These are phyloP conservation scores for Camillea tinctor DNA, from an alignment of 2,329 filamentous ascomycete species.

Conservation along the genomic window DNA sequence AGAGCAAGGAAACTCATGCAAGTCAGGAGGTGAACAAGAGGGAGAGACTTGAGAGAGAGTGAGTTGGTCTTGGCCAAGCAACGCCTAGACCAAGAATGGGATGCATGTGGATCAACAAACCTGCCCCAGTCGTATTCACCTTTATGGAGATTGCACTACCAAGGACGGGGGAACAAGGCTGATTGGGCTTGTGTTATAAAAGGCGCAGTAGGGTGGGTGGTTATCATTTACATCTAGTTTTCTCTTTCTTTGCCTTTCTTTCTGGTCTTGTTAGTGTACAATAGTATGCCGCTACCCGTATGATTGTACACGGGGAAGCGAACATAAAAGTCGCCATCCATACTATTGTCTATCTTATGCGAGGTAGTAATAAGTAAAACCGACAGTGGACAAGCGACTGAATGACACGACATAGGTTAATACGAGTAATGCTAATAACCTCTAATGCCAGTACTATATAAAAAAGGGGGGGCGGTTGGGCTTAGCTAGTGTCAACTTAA, in stretches of 20 bases:
- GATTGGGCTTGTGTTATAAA: conserved; percentile 17
- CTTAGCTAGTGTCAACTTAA: not conserved
- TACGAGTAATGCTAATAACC: too few relatives aligned
- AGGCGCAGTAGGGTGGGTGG: conserved; percentile 6
- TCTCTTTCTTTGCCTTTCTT: too few relatives aligned
- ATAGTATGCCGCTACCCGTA: too few relatives aligned
- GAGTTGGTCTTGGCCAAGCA: not conserved
- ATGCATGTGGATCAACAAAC: conserved; percentile 3
- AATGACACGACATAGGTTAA: too few relatives aligned
- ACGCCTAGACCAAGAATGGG: conserved; percentile 4
- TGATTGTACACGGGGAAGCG: too few relatives aligned
- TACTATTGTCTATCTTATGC: too few relatives aligned
- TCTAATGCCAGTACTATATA: not conserved
- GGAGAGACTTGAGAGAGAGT: not conserved
- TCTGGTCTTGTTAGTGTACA: too few relatives aligned
- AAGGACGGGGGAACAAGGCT: conserved; percentile 9
- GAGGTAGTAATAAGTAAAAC: too few relatives aligned
- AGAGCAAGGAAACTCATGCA: not conserved
- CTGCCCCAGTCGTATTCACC: not conserved
- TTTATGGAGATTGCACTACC: conserved; percentile 7
- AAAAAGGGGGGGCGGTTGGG: not conserved
- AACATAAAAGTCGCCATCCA: too few relatives aligned
- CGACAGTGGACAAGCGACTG: too few relatives aligned
- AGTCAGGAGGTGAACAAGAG: not conserved
- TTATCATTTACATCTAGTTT: conserved; percentile 4